These are phyloP conservation scores for Colletotrichum chrysophilum DNA, from an alignment of 2,329 filamentous ascomycete species.

Conservation along the genomic window DNA sequence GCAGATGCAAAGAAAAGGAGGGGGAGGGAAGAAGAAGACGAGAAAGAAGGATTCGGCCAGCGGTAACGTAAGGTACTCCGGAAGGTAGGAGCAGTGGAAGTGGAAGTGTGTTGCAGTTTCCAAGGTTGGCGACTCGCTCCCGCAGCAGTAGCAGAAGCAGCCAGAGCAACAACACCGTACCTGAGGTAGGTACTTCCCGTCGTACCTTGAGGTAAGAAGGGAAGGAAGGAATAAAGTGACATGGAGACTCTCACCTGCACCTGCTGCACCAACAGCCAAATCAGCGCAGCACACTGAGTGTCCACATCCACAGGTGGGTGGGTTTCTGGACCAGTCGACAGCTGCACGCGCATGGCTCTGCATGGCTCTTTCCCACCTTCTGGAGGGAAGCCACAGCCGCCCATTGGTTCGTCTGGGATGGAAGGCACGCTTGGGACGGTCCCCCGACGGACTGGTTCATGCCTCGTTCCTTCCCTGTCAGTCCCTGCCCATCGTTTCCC, in stretches of 20 bases:
- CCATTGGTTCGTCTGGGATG: neutral
- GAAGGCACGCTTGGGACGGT: neutral
- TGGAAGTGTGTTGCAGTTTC: neutral
- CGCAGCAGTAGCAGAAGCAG: neutral
- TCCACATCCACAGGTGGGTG: neutral
- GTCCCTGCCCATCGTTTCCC: slow-evolving; percentile 11
- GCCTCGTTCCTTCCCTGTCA: neutral
- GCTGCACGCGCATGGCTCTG: neutral
- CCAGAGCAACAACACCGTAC: neutral
- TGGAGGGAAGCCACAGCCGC: neutral
- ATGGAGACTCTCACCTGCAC: neutral
- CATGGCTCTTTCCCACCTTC: neutral
- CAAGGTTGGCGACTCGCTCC: neutral
- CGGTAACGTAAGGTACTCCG: neutral
- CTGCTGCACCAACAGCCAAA: neutral
- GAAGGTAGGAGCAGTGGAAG: neutral
- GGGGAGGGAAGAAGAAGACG: neutral
- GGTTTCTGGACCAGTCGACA: neutral
- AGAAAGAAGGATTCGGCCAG: neutral
- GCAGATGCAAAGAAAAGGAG: neutral
- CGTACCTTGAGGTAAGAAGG: neutral
- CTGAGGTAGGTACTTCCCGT: neutral
- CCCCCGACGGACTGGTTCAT: slow-evolving; percentile 14
- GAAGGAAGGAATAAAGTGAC: neutral
- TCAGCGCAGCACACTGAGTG: neutral